A percentile compares a stretch with the other conserved stretches of the same genome.
Conservation (phyloP, 306 rosid genomes). For the Acacia acuminata region DNA sequence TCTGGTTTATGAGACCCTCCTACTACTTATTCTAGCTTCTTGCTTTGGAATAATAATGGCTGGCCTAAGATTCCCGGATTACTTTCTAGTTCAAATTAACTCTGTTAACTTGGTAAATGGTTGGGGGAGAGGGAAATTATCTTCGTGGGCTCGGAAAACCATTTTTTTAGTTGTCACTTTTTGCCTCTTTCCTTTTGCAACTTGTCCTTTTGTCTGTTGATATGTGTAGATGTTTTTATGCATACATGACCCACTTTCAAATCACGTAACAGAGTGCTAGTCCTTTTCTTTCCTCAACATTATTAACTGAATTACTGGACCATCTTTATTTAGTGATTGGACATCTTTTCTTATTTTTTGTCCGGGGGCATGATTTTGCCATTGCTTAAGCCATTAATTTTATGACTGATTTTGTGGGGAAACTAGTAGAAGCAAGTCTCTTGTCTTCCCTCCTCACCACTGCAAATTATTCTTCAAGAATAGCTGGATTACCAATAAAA, state of each 20-base stretch:
- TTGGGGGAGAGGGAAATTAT: neutral
- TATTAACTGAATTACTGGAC: slow-evolving; percentile 7
- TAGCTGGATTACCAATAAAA: slow-evolving; percentile 7
- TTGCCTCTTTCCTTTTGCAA: slow-evolving; percentile 22
- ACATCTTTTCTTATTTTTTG: slow-evolving; percentile 31
- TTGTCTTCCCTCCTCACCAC: neutral
- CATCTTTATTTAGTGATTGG: slow-evolving; percentile 29
- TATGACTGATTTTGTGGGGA: neutral
- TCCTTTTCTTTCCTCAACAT: neutral
- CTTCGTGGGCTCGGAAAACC: slow-evolving; percentile 37
- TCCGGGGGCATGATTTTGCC: slow-evolving; percentile 20
- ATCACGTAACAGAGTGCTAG: slow-evolving; percentile 7
- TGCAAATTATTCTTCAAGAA: neutral
- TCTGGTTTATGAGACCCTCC: slow-evolving; percentile 7
- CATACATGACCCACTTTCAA: slow-evolving; percentile 38
- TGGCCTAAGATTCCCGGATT: slow-evolving; percentile 24
- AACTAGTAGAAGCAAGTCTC: neutral
- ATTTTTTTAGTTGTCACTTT: slow-evolving; percentile 39
- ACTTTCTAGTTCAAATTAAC: slow-evolving; percentile 25
- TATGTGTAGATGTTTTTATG: slow-evolving; percentile 20
- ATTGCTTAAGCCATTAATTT: slow-evolving; percentile 15
- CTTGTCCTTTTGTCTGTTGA: slow-evolving; percentile 30
- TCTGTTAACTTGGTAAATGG: slow-evolving; percentile 26
- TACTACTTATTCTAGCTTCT: no score
- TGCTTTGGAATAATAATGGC: slow-evolving; percentile 23